These are phyloP conservation scores for Pleodorina starrii DNA, from an alignment of 139 green algal genomes.

Conservation along the genomic window DNA sequence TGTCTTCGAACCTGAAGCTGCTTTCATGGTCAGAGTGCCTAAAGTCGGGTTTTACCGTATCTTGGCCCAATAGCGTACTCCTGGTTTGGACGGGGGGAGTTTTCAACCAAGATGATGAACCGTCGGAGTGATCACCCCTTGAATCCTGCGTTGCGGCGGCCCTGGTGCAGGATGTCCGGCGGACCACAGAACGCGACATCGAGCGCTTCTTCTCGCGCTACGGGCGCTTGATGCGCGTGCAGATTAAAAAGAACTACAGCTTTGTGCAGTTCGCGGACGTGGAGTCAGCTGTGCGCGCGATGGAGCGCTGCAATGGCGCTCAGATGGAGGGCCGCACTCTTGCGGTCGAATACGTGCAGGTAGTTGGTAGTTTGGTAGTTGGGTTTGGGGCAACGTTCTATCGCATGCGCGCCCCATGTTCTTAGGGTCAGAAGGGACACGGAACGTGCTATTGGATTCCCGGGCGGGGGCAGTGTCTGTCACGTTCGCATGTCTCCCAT, in stretches of 20 bases:
- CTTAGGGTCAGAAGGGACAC: neutral
- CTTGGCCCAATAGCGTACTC: too few relatives aligned
- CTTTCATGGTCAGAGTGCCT: too few relatives aligned
- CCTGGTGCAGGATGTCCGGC: constrained; percentile 68
- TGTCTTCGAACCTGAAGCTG: too few relatives aligned
- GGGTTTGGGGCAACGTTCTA: too few relatives aligned
- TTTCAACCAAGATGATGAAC: too few relatives aligned
- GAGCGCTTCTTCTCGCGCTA: constrained; percentile 79
- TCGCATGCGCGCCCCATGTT: neutral
- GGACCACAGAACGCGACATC: constrained; percentile 76
- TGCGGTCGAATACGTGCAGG: constrained; percentile 78
- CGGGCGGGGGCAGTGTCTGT: too few relatives aligned
- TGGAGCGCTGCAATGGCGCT: constrained; percentile 66
- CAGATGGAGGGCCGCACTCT: constrained; percentile 72
- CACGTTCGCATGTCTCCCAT: too few relatives aligned
- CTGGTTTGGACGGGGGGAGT: too few relatives aligned
- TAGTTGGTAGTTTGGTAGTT: neutral
- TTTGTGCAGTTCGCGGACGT: constrained; percentile 84
- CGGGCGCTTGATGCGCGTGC: constrained; percentile 68
- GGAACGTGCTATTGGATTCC: too few relatives aligned
- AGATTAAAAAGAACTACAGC: constrained; percentile 80
- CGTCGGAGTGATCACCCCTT: too few relatives aligned
- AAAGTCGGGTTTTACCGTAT: too few relatives aligned
- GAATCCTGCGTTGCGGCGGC: too few relatives aligned
- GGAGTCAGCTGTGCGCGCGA: constrained; percentile 71